Conservation (phyloP, 139 green algal species). For the Trebouxia sp. region DNA sequence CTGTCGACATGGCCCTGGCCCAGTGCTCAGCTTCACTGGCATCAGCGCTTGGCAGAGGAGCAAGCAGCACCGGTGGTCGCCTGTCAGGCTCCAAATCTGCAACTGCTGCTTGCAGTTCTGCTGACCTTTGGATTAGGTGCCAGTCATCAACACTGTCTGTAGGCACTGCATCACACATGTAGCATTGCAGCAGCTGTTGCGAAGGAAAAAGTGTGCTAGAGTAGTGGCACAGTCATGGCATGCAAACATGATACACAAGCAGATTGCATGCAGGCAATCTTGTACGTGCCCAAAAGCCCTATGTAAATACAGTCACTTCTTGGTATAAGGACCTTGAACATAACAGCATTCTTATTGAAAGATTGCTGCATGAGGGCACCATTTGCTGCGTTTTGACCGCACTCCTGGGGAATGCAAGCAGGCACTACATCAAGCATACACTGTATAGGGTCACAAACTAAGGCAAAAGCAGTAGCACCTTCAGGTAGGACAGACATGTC, state of each 20-base stretch:
- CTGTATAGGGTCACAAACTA: no score
- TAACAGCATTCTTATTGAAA: no score
- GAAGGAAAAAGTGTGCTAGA: no score
- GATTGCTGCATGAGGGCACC: no score
- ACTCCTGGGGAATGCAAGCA: no score
- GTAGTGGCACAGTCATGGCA: not conserved
- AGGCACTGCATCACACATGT: not conserved
- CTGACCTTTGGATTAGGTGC: not conserved
- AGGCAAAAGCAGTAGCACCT: not conserved
- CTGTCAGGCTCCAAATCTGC: conserved; percentile 7
- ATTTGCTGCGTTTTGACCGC: not conserved
- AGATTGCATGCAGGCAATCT: no score
- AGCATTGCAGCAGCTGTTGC: not conserved
- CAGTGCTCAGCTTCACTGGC: conserved; percentile 21
- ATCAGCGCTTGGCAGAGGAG: conserved; percentile 8
- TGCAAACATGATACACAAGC: not conserved
- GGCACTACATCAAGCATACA: not conserved
- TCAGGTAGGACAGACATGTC: conserved; percentile 14
- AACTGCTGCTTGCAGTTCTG: conserved; percentile 17
- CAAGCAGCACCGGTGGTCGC: not conserved
- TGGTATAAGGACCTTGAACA: no score
- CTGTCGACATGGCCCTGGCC: conserved; percentile 8
- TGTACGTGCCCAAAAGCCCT: no score
- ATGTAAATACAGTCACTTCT: no score
- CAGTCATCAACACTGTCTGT: not conserved